phyloP scores from a whole-genome alignment of 148 eudicot genomes.

The Beta vulgaris region DNA sequence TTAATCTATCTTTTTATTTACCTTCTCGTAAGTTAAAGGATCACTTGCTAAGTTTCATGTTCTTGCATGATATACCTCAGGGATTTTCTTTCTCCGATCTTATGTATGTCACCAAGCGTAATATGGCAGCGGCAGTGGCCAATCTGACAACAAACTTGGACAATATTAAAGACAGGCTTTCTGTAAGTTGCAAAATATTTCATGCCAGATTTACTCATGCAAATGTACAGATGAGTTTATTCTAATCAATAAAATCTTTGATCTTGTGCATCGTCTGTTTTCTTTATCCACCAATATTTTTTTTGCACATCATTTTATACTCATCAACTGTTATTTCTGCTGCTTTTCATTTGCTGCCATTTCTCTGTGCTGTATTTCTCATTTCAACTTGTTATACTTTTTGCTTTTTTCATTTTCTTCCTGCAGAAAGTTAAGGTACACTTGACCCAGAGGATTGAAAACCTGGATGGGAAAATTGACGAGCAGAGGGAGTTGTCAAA shows the following conservation, averaged over 20 bases:
- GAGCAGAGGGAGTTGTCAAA: constrained; percentile 73
- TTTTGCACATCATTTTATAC: neutral
- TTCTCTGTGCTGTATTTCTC: constrained; percentile 2
- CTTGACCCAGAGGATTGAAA: constrained; percentile 79
- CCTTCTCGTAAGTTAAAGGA: neutral
- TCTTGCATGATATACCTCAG: constrained; percentile 31
- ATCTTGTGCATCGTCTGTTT: neutral
- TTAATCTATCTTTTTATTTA: neutral
- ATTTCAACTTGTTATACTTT: neutral
- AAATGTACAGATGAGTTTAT: neutral
- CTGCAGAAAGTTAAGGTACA: constrained; percentile 76
- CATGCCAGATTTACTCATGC: neutral
- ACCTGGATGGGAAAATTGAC: constrained; percentile 78
- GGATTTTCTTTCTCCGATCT: constrained; percentile 84
- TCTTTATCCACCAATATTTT: neutral
- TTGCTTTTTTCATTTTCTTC: neutral
- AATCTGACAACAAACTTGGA: constrained; percentile 85
- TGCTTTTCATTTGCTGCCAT: neutral
- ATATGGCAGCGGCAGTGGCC: constrained; percentile 75
- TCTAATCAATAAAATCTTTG: neutral
- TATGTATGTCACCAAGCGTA: constrained; percentile 87
- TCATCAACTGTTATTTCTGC: neutral
- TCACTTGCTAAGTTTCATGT: constrained; percentile 1
- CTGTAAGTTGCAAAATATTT: constrained; percentile 47
- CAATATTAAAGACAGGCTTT: constrained; percentile 56